Percentiles rank a stretch among this genome's conserved stretches.
phyloP scores from a whole-genome alignment of 2,329 filamentous ascomycete genomes.

The Colletotrichum sp. region DNA sequence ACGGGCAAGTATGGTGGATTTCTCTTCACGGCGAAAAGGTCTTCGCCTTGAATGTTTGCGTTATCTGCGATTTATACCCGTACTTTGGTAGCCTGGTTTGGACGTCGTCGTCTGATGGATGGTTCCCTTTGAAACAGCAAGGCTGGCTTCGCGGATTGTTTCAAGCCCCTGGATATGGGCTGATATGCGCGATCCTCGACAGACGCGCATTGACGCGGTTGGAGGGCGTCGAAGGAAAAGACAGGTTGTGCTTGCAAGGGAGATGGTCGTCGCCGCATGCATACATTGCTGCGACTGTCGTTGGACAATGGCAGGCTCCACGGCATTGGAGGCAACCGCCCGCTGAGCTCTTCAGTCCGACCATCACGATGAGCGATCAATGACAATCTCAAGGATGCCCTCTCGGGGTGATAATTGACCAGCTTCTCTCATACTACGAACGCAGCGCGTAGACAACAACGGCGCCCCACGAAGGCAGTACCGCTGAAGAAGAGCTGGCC shows the following conservation, averaged over 20 bases:
- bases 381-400: too few species aligned
- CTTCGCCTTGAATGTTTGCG: not conserved
- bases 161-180: not conserved
- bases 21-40: not conserved
- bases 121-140: not conserved
- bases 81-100: not conserved
- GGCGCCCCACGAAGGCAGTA: too few species aligned
- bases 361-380: too few species aligned
- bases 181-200: not conserved
- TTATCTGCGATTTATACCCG: not conserved
- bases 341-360: too few species aligned
- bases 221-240: not conserved
- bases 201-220: not conserved
- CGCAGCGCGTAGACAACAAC: too few species aligned
- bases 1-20: not conserved
- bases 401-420: too few species aligned
- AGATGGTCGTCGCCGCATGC: not conserved
- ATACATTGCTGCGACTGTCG: not conserved
- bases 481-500: too few species aligned
- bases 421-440: too few species aligned
- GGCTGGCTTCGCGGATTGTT: not conserved
- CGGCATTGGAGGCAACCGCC: accelerated
- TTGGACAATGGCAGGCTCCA: not conserved
- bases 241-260: not conserved
- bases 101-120: not conserved